Conservation (phyloP, 2,329 filamentous ascomycete genomes). For the Fusarium annulatum region DNA sequence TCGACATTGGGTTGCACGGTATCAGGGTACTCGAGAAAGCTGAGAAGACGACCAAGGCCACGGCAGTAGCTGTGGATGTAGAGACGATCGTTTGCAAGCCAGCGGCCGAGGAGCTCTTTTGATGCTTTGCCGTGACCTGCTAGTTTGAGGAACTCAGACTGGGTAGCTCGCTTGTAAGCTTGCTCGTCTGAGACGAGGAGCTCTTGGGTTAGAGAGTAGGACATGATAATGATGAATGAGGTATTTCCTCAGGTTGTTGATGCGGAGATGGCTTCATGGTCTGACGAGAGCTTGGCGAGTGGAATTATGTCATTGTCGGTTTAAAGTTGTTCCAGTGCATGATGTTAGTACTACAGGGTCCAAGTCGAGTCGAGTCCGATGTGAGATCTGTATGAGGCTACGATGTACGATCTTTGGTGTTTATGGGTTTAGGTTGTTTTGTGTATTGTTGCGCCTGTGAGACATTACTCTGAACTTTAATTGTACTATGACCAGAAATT, state of each 20-base stretch:
- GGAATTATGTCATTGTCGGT: conserved; percentile 38
- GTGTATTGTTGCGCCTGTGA: background rate
- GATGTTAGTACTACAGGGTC: background rate
- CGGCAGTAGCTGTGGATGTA: conserved; percentile 77
- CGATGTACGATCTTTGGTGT: background rate
- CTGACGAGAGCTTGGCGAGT: conserved; percentile 15
- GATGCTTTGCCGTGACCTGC: conserved; percentile 72
- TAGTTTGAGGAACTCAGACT: conserved; percentile 72
- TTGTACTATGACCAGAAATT: accelerated
- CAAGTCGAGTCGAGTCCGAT: background rate
- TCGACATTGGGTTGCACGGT: conserved; percentile 11
- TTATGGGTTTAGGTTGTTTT: background rate
- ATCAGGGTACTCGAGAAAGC: conserved; percentile 68
- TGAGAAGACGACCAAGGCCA: conserved; percentile 73
- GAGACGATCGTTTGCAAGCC: conserved; percentile 78
- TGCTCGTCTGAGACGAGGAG: conserved; percentile 62
- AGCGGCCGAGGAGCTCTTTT: conserved; percentile 67
- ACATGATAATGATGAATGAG: background rate
- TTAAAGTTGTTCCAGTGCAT: conserved; percentile 38
- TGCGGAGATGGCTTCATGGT: conserved; percentile 31
- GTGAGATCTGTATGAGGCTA: background rate
- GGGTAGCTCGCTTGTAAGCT: conserved; percentile 67
- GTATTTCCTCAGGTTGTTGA: background rate
- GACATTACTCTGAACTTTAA: background rate
- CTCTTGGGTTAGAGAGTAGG: conserved; percentile 63